Evolutionary conservation across 148 eudicot genomes (phyloP), one percentile per base, ranked within the genome.

Genomic region (Nyssa sinensis): DNA sequence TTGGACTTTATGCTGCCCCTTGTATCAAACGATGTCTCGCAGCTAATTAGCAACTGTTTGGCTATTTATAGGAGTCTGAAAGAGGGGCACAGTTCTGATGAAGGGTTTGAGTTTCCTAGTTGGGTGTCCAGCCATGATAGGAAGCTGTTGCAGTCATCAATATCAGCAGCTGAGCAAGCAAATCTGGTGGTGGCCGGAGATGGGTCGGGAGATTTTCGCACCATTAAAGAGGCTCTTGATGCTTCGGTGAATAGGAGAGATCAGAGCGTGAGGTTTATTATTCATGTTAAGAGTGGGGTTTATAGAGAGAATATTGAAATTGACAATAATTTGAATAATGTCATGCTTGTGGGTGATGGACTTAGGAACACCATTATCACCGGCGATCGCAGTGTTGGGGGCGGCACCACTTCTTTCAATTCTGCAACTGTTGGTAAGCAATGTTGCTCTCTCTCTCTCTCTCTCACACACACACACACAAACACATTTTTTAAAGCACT

Each of bases 221-320:
- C 89, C 4, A 79, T 86, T 21, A 86, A 86, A 55, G 81, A 72
- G 9, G 89, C 83, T 7, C 66, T 83, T 11, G 77, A 58, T 30
- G 86, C 81, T 1, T 61, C 71, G 55, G 49, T 75, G 1, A 79
- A 67, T 63, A 71, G 80, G 37, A 66, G 31, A 5, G 81, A n/a
- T n/a, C n/a, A 80, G 19, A 66, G 55, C 41, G 73, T 19, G 30
- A 81, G 86, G 70, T 75, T 86, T 57, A 41, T 81, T 5, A 78
- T 86, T 31, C 69, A 79, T 57, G 77, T 83, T 28, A 86, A 77
- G 49, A 64, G 74, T 55, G 89, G 89, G 61, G 81, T 79, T 16
- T 86, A 83, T 27, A 64, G 60, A 5, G 89, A 86, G 73, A 83
- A 83, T 47, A 30, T 86, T 32, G 67, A 44, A 47, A 60, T 70